These are phyloP conservation scores for Xylaria longipes DNA, from an alignment of 495 filamentous ascomycete species.

Conservation along the genomic window DNA sequence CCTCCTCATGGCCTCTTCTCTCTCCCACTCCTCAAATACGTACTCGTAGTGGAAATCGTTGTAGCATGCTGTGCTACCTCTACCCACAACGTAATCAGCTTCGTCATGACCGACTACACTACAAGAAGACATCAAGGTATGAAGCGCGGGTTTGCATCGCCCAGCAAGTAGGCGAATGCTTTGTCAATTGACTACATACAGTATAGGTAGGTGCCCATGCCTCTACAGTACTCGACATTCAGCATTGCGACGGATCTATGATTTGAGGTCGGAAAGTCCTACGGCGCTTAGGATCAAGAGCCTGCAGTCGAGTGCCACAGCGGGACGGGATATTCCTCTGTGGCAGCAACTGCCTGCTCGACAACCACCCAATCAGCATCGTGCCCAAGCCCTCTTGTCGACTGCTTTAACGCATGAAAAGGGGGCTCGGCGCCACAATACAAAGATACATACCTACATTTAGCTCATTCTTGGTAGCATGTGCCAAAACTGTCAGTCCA, in stretches of 20 bases:
- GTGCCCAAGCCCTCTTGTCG: neutral
- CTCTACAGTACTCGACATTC: neutral
- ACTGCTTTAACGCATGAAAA: constrained; percentile 23
- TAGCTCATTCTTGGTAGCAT: neutral
- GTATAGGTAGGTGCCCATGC: neutral
- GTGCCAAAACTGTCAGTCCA: neutral
- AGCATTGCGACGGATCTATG: neutral
- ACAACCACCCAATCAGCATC: constrained; percentile 21
- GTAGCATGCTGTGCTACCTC: neutral
- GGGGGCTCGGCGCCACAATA: constrained; percentile 27
- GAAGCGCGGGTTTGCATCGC: neutral
- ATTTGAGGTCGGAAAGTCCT: neutral
- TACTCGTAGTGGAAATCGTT: neutral
- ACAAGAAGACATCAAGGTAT: neutral
- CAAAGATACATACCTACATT: neutral
- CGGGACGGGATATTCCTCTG: constrained; percentile 24
- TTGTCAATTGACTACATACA: neutral
- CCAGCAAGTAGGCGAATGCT: neutral
- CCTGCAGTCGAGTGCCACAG: constrained; percentile 18
- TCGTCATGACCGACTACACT: constrained; percentile 11
- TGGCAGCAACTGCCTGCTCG: constrained; percentile 12
- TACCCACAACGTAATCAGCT: neutral
- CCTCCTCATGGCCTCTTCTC: constrained; percentile 7
- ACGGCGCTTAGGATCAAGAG: neutral
- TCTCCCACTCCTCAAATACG: neutral